phyloP scores from a whole-genome alignment of 768 basidiomycete species.

The Aureoboletus auriporus region DNA sequence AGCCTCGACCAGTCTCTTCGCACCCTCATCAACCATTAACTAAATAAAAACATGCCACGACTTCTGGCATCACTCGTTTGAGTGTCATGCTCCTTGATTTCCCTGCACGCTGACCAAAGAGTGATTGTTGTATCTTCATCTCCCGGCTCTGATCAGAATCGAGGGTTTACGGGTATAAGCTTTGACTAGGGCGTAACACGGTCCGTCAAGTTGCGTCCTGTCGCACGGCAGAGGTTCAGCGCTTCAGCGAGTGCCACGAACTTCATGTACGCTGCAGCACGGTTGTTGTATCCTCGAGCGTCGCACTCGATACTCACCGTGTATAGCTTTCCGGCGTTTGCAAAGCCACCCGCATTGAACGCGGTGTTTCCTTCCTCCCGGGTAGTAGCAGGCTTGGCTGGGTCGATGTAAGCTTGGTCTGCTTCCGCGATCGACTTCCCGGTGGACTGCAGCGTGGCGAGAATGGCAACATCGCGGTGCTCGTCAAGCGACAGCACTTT shows the following conservation, averaged over 20 bases:
- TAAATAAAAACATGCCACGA: too few species aligned
- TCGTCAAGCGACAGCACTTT: conserved; percentile 72
- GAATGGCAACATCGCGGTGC: conserved; percentile 90
- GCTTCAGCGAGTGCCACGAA: conserved; percentile 91
- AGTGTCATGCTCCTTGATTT: too few species aligned
- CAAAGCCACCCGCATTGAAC: conserved; percentile 94
- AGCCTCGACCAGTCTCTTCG: too few species aligned
- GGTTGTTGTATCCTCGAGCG: conserved; percentile 93
- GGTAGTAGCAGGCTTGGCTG: conserved; percentile 73
- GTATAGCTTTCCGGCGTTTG: conserved; percentile 85
- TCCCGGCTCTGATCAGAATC: too few species aligned
- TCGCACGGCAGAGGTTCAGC: conserved; percentile 30
- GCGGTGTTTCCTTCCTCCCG: conserved; percentile 89
- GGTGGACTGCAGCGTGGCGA: conserved; percentile 82
- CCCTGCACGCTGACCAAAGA: too few species aligned
- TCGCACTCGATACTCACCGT: conserved; percentile 96
- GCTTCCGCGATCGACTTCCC: conserved; percentile 77
- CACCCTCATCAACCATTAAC: too few species aligned
- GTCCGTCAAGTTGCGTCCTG: background rate
- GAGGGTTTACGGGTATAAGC: conserved; percentile 92
- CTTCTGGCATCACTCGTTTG: too few species aligned
- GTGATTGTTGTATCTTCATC: too few species aligned
- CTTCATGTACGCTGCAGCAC: conserved; percentile 97
- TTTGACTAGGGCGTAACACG: conserved; percentile 53
- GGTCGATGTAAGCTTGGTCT: conserved; percentile 81